Evolutionary conservation across 2,329 filamentous ascomycete genomes (phyloP), one percentile per base, ranked within the genome.

Genomic region (Lecanicillium sp.): DNA sequence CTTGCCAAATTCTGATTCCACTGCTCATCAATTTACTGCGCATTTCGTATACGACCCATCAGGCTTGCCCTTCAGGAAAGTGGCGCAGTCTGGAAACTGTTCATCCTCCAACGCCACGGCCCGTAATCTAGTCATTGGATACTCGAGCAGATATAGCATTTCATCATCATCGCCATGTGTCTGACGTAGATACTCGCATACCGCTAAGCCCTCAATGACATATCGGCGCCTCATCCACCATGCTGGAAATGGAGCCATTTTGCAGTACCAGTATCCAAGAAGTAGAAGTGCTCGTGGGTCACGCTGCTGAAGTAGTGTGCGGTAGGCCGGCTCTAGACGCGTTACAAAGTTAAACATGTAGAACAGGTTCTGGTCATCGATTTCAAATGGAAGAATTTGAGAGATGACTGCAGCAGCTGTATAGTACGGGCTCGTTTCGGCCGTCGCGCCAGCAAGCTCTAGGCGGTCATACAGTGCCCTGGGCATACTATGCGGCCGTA

Each of bases 241-340:
- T 2, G 55, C 50, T 9, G 63, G 56, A 20, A 63, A 58, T 11
- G 63, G 57, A 12, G 64, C 67, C 12, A 75, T 58, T 51, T 74
- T 71, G 9, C 73, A 71, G 58, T 74, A 78, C 77, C 77, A 83
- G 60, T 74, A 77, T 0, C 71, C 67, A n/a, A 82, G 59, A 29
- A 83, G 54, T 10, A 81, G 57, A 51, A 83, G 56, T 0, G 78
- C 78, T 23, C 69, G 64, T 1, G 72, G 61, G 37, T 83, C 78
- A 51, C 77, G 81, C 0, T 52, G 30, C 38, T 69, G 60, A 1
- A 83, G 55, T n/a, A 81, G 51, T 0, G 40, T 43, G 11, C 67
- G 65, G 54, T 71, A 80, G 0, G 63, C 61, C 1, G 65, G 58
- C 15, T 69, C 64, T 40, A 79, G 65, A 39, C 69, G 63, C 9